Base-by-base conservation (phyloP, 2,329 filamentous ascomycete genomes). In the Botrytis byssoidea region DNA sequence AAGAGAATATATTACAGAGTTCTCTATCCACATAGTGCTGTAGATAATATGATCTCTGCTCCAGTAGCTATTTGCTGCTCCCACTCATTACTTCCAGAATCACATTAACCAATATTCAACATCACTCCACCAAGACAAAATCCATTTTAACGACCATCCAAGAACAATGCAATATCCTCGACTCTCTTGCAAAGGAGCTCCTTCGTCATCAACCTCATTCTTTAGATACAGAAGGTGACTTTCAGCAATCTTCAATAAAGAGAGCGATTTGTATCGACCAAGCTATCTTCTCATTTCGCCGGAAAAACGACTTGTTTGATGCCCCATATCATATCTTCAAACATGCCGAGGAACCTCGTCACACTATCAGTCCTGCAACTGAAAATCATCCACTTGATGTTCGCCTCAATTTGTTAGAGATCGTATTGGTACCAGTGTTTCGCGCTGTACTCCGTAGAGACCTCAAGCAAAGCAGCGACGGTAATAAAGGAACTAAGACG, bases 321-420 rank as follows among this genome's bases (percentile, higher is more conserved):
- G 32, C 46, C 46, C 32, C 29, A n/a, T 68, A 68, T 40, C 46
- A 68, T 68, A 55, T 68, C 32, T 68, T 12, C 12, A 29, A 68
- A n/a, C 22, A 37, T 55, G 10, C 40, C 29, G 37, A 55, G 32
- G 32, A 68, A 40, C 46, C 18, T 68, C 22, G 37, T 67, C 18
- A 55, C 18, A 40, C 32, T 40, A 55, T 68, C 22, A 68, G 20
- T 68, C 12, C 46, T 68, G 46, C 32, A 68, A 55, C 37, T 22
- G 46, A 55, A 20, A 55, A 3, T 40, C 32, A 9, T 68, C 44
- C 35, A 55, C 32, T 68, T 46, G 46, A 55, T 68, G 22, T 68
- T 55, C 12, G 46, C 65, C 20, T 67, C 48, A 55, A n/a, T 55
- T 40, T 67, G 22, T 40, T 55, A 32, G 22, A 55, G 35, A 55